Percentiles rank a stretch among this genome's conserved stretches.
These are phyloP conservation scores for Thermomucor indicae-seudaticae DNA, from an alignment of 371 early-diverging fungal genomes.

Conservation along the genomic window DNA sequence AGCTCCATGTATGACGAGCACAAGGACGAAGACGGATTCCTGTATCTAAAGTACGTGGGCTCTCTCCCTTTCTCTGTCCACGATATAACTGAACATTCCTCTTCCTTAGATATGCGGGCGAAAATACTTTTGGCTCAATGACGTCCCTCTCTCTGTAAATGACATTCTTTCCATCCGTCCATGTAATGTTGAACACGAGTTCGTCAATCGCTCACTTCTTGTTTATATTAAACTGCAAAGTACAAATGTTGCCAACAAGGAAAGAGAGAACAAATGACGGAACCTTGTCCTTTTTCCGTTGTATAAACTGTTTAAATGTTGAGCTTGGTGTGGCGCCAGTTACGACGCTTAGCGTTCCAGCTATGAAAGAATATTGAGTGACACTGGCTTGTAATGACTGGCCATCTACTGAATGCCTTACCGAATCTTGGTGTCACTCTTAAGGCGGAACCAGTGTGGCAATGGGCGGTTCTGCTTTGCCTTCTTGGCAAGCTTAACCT, in stretches of 20 bases:
- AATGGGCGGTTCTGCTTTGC: conserved; percentile 98
- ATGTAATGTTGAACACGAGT: too few relatives aligned
- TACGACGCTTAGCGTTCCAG: conserved; percentile 98
- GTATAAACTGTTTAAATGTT: conserved; percentile 64
- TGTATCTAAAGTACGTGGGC: conserved; percentile 90
- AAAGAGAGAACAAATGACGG: not conserved
- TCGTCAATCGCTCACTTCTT: too few relatives aligned
- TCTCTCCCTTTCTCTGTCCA: too few relatives aligned
- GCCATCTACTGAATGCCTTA: conserved; percentile 19
- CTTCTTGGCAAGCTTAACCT: conserved; percentile 98
- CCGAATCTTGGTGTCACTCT: conserved; percentile 94
- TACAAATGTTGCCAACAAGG: too few relatives aligned
- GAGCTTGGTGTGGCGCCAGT: conserved; percentile 99
- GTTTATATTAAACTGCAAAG: too few relatives aligned
- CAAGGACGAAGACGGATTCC: conserved; percentile 95
- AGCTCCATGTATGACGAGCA: conserved; percentile 89
- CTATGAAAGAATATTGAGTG: conserved; percentile 21
- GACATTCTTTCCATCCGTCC: too few relatives aligned
- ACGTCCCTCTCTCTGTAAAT: too few relatives aligned
- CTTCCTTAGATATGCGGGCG: conserved; percentile 81
- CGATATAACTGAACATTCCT: too few relatives aligned
- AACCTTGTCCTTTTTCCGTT: not conserved
- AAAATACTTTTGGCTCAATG: conserved; percentile 76
- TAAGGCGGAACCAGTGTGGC: conserved; percentile 97
- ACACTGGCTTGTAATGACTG: not conserved